Evolutionary conservation across 2,329 filamentous ascomycete species (phyloP), one percentile per base, ranked within the genome.

Genomic region (Calonectria leucothoes): DNA sequence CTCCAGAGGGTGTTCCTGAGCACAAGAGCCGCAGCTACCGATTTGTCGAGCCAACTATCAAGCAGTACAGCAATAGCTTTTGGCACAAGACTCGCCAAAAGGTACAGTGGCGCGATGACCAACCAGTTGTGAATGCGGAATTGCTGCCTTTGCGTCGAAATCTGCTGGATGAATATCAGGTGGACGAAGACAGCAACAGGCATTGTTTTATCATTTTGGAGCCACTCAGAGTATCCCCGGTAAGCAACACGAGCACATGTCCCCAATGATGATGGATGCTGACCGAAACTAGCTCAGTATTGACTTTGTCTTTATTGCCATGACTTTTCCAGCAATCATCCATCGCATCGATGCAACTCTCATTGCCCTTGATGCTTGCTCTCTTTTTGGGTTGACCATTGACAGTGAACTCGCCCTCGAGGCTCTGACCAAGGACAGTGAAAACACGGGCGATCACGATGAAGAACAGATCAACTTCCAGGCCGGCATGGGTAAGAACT

Each of bases 391-490:
- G 3, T 86, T 98, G 0, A 80, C 88, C 0, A 89, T 98, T 17
- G 87, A 88, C 0, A 90, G 94, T 0, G 88, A 89, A 1, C 86
- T 97, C 33, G 96, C 96, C 0, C 87, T 99, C 0, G 96, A 98
- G 81, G 95, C 97, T 0, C 87, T 98, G 70, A 99, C 97, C 0
- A 98, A 99, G 81, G 95, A 98, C 79, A 96, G 94, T 0, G 94
- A 97, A 77, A 96, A 96, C 76, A 93, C 92, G 0, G 93, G 94
- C 10, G 94, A 98, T 45, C 90, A 95, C 73, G 88, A 87, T 0
- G 87, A 89, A 39, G 89, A 93, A 70, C 91, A 94, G 48, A 84
- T 95, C 66, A 94, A 95, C 77, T 92, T 96, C 59, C 94, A 95
- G 78, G 87, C 90, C 61, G 96, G 95, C 3, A 98, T 98, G 95